phyloP scores from a whole-genome alignment of 2,329 filamentous ascomycete species.

The Didymellaceae sp. region DNA sequence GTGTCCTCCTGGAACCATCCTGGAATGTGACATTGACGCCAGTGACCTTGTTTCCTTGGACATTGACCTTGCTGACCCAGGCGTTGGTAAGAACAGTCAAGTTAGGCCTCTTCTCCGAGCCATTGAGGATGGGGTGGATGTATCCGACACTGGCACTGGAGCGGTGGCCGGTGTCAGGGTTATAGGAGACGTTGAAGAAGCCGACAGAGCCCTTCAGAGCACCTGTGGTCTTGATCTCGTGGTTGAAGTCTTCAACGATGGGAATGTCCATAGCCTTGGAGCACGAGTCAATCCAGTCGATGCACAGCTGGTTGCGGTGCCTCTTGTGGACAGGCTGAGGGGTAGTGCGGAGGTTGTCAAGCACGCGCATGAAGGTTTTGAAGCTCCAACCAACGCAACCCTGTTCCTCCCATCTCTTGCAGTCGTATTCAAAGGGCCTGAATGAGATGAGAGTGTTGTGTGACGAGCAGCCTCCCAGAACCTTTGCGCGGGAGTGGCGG shows the following conservation, averaged over 20 bases:
- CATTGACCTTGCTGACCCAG: conserved; percentile 83
- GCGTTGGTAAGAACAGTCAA: conserved; percentile 85
- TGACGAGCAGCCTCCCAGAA: conserved; percentile 88
- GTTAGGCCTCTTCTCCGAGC: conserved; percentile 82
- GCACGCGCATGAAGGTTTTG: conserved; percentile 78
- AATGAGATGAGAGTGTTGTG: conserved; percentile 96
- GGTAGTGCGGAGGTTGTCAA: conserved; percentile 88
- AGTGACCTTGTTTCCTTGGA: conserved; percentile 72
- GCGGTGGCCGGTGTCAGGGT: conserved; percentile 83
- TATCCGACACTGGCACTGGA: conserved; percentile 90
- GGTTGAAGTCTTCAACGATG: conserved; percentile 84
- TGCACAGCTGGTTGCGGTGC: conserved; percentile 88
- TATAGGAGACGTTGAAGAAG: conserved; percentile 91
- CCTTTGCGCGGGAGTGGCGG: conserved; percentile 89
- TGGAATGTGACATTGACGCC: conserved; percentile 74
- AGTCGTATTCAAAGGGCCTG: conserved; percentile 87
- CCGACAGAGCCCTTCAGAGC: conserved; percentile 78
- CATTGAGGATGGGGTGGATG: conserved; percentile 87
- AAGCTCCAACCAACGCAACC: conserved; percentile 89
- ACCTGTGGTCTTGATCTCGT: conserved; percentile 76
- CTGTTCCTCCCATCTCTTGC: conserved; percentile 80
- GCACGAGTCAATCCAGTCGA: conserved; percentile 87
- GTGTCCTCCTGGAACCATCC: conserved; percentile 61
- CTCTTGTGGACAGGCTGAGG: conserved; percentile 84
- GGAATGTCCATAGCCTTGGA: conserved; percentile 80